A percentile compares a stretch with the other conserved stretches of the same genome.
These are phyloP conservation scores for Gryganskiella cystojenkinii DNA, from an alignment of 192 early-diverging fungal genomes.

Conservation along the genomic window DNA sequence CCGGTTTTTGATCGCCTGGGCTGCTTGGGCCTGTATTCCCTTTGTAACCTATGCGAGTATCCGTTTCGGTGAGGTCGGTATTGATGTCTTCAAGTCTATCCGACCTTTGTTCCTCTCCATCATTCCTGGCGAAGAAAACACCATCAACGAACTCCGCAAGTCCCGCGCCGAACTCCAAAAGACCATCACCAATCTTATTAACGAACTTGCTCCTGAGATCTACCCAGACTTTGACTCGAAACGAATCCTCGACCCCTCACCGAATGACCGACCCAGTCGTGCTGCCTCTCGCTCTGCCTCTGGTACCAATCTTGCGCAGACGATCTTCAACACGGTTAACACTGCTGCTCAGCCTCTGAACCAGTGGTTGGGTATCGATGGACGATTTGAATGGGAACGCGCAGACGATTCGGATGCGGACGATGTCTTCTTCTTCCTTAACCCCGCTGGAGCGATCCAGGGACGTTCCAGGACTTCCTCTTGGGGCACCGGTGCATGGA, in stretches of 20 bases:
- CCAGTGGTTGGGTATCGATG: constrained; percentile 66
- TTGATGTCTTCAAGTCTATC: constrained; percentile 84
- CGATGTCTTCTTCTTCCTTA: constrained; percentile 64
- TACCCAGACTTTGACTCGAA: constrained; percentile 78
- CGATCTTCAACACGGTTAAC: constrained; percentile 29
- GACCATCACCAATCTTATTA: constrained; percentile 83
- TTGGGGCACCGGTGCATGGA: constrained; percentile 47
- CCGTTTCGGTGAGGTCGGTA: constrained; percentile 79
- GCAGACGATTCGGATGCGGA: constrained; percentile 63
- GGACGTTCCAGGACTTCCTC: constrained; percentile 58
- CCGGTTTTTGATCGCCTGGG: constrained; percentile 45
- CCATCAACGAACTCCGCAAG: constrained; percentile 72
- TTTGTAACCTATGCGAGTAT: constrained; percentile 79
- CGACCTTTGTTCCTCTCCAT: constrained; percentile 86
- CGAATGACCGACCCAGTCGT: constrained; percentile 42
- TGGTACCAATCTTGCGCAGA: constrained; percentile 24
- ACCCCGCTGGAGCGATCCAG: constrained; percentile 55
- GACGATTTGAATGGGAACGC: constrained; percentile 66
- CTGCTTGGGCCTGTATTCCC: constrained; percentile 64
- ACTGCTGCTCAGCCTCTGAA: constrained; percentile 49
- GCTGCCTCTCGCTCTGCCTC: constrained; percentile 35
- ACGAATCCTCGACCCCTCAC: constrained; percentile 51
- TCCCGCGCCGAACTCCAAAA: constrained; percentile 78
- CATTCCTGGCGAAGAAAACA: constrained; percentile 60
- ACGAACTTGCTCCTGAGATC: constrained; percentile 85